A percentile compares a stretch with the other conserved stretches of the same genome.
Conservation (phyloP, 805 yeast genomes). For the Yarrowia hollandica region DNA sequence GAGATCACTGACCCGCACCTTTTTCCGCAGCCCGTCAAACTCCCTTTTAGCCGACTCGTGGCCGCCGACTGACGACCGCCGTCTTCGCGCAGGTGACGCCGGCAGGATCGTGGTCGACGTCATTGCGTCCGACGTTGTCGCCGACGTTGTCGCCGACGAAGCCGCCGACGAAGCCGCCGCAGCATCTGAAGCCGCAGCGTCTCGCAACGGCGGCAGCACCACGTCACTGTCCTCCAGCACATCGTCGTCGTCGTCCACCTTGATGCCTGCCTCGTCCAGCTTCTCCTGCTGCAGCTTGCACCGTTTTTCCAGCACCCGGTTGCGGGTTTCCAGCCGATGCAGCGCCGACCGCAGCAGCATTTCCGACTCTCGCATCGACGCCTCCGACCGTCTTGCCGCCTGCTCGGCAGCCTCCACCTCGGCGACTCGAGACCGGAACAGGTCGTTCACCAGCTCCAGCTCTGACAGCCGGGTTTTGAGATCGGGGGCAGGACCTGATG, state of each 20-base stretch:
- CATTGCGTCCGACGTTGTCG: background rate
- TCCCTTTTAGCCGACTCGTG: conserved; percentile 26
- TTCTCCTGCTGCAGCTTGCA: conserved; percentile 18
- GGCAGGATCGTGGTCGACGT: conserved; percentile 27
- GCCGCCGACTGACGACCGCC: conserved; percentile 23
- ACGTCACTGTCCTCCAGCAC: conserved; percentile 14
- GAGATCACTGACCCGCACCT: conserved; percentile 26
- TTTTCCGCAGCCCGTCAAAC: conserved; percentile 19
- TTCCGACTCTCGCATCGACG: conserved; percentile 37
- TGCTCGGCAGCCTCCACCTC: conserved; percentile 63
- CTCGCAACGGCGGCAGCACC: conserved; percentile 20
- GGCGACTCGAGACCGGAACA: conserved; percentile 76
- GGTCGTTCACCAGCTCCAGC: conserved; percentile 84
- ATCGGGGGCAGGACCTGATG: conserved; percentile 39
- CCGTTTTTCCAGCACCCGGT: conserved; percentile 16
- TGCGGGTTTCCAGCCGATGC: conserved; percentile 29
- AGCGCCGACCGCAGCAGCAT: conserved; percentile 30
- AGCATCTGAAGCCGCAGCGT: background rate
- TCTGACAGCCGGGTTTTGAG: conserved; percentile 80
- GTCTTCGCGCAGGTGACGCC: background rate
- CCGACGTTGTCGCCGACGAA: no score
- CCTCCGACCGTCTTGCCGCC: conserved; percentile 41
- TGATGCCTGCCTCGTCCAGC: conserved; percentile 20
- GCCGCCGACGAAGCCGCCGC: no score
- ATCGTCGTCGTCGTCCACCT: conserved; percentile 12